These are phyloP conservation scores for Warburgia ugandensis DNA, from an alignment of 164 flowering plant species.

Conservation along the genomic window DNA sequence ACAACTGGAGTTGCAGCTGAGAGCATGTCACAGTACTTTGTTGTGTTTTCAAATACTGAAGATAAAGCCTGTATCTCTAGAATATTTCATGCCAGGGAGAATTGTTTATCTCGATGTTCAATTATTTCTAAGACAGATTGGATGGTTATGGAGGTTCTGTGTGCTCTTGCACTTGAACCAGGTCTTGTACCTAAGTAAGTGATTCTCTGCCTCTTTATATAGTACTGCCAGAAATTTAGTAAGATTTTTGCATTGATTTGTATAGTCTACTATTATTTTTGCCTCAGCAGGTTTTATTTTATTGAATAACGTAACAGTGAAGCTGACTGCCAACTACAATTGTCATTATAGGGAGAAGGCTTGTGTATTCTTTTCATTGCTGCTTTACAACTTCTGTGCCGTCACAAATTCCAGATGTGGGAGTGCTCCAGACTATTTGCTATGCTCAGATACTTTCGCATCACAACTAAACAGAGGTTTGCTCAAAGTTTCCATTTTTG, in stretches of 20 bases:
- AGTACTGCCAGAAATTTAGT: no score
- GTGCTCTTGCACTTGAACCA: constrained; percentile 29
- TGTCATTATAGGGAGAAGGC: constrained; percentile 50
- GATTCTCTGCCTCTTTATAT: neutral
- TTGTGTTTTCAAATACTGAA: constrained; percentile 32
- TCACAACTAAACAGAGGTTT: constrained; percentile 40
- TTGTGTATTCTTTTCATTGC: constrained; percentile 49
- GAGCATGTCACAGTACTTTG: no score
- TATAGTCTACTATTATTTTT: no score
- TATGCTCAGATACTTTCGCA: constrained; percentile 32
- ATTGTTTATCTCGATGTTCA: constrained; percentile 28
- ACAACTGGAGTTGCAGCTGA: neutral
- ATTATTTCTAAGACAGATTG: constrained; percentile 20
- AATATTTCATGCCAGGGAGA: constrained; percentile 32
- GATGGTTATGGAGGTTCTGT: constrained; percentile 29
- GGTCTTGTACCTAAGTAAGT: constrained; percentile 54
- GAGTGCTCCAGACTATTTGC: constrained; percentile 9
- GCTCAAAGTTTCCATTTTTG: constrained; percentile 1
- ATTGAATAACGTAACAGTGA: neutral
- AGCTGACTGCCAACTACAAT: constrained; percentile 4
- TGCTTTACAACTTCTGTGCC: constrained; percentile 32
- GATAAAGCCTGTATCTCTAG: constrained; percentile 37
- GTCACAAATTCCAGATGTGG: constrained; percentile 18
- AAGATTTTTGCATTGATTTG: no score
- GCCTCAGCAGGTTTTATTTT: neutral